These are phyloP conservation scores for Leishmania major DNA, from an alignment of 208 protist genomes.

Conservation along the genomic window DNA sequence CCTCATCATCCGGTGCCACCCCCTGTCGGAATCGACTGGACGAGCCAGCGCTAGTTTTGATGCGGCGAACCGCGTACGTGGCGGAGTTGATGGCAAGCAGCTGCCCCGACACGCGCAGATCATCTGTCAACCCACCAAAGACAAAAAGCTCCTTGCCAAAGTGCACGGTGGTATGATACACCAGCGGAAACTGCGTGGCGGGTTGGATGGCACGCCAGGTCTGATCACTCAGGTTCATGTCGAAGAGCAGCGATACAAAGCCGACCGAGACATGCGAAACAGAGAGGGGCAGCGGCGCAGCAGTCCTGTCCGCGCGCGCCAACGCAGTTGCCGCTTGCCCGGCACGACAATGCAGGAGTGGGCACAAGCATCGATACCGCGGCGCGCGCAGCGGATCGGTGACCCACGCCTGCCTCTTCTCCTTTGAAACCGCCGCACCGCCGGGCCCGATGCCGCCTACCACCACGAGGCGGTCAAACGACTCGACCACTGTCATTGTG, in stretches of 20 bases:
- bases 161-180: conserved; percentile 71
- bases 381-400: conserved; percentile 30
- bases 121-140: conserved; percentile 84
- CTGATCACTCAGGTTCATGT: conserved; percentile 71
- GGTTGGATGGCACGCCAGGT: conserved; percentile 81
- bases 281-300: not conserved
- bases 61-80: conserved; percentile 61
- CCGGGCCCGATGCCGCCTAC: conserved; percentile 79
- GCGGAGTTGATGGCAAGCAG: conserved; percentile 65
- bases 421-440: conserved; percentile 24
- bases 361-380: conserved; percentile 34
- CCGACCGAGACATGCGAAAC: conserved; percentile 33
- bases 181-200: conserved; percentile 55
- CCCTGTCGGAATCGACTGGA: not conserved
- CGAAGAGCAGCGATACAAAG: conserved; percentile 82
- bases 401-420: conserved; percentile 6
- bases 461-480: conserved; percentile 62
- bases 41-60: conserved; percentile 9
- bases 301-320: not conserved
- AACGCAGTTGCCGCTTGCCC: not conserved
- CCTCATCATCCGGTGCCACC: not conserved
- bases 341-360: conserved; percentile 21
- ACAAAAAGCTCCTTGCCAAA: conserved; percentile 63
- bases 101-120: conserved; percentile 64
- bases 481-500: conserved; percentile 58